These are phyloP conservation scores for Ustilago trichophora DNA, from an alignment of 1,284 basidiomycete genomes.

Conservation along the genomic window DNA sequence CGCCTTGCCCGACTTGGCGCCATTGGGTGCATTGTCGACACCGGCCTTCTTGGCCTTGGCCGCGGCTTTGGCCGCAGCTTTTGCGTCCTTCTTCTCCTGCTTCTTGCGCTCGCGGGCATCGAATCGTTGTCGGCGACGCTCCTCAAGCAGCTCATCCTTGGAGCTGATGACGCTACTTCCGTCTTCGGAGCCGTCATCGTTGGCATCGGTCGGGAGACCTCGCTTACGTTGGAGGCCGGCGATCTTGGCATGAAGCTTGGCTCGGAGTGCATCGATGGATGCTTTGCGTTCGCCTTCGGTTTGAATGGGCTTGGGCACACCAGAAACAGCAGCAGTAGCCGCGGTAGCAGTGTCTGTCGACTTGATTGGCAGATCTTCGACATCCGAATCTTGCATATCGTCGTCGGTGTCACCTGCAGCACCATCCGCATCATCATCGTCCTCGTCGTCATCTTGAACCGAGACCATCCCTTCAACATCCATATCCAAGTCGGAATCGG, in stretches of 20 bases:
- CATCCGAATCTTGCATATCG: conserved; percentile 44
- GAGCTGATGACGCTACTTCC: conserved; percentile 47
- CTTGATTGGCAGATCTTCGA: conserved; percentile 23
- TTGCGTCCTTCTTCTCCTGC: conserved; percentile 55
- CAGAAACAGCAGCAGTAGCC: conserved; percentile 1
- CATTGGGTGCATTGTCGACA: conserved; percentile 25
- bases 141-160: conserved; percentile 61
- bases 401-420: conserved; percentile 48
- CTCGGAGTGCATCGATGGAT: conserved; percentile 52
- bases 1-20: conserved; percentile 14
- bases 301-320: conserved; percentile 23
- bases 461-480: conserved; percentile 45
- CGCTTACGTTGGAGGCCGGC: conserved; percentile 54
- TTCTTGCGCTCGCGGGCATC: conserved; percentile 62
- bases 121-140: conserved; percentile 56
- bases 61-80: conserved; percentile 25
- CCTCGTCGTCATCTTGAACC: conserved; percentile 14
- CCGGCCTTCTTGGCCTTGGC: conserved; percentile 36
- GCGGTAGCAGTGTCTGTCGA: background rate
- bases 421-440: conserved; percentile 13
- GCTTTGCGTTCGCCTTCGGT: conserved; percentile 50
- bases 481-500: conserved; percentile 44
- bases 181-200: conserved; percentile 32
- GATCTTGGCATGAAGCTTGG: conserved; percentile 59
- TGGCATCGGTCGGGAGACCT: conserved; percentile 21